phyloP scores from a whole-genome alignment of 1,284 basidiomycete genomes.

The Schizophyllum commune region DNA sequence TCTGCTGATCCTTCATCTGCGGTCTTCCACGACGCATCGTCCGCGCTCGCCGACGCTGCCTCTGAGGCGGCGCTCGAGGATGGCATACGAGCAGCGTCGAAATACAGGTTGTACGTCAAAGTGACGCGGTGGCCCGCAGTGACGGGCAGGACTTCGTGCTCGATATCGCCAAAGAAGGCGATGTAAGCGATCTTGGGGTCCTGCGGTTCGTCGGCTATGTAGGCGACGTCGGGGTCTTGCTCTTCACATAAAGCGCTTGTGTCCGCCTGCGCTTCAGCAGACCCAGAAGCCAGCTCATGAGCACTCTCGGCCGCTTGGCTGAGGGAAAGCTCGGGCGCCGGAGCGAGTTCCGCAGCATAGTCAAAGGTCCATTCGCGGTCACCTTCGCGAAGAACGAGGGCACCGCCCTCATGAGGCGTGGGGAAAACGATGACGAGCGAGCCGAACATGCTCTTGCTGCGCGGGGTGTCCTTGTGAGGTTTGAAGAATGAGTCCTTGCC shows the following conservation, averaged over 20 bases:
- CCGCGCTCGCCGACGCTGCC: not conserved
- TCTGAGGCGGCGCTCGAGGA: constrained; percentile 23
- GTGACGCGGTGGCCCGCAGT: constrained; percentile 31
- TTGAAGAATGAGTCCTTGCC: constrained; percentile 35
- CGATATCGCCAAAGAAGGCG: constrained; percentile 31
- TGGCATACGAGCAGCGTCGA: constrained; percentile 23
- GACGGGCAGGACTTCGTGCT: constrained; percentile 33
- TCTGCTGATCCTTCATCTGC: not conserved
- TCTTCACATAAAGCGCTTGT: no score
- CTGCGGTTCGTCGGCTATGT: not conserved
- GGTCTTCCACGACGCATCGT: not conserved
- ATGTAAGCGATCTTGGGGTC: constrained; percentile 17
- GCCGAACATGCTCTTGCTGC: constrained; percentile 21
- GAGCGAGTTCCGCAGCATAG: constrained; percentile 10
- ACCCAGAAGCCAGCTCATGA: no score
- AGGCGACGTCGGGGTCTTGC: constrained; percentile 11
- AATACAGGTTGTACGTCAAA: constrained; percentile 32
- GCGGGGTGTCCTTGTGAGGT: constrained; percentile 27
- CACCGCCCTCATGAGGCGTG: constrained; percentile 29
- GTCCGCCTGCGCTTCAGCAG: no score
- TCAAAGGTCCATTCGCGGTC: constrained; percentile 17
- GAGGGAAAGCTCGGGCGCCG: no score
- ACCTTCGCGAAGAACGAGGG: constrained; percentile 24
- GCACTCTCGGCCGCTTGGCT: no score
- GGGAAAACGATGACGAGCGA: constrained; percentile 32